Evolutionary conservation across 2,329 filamentous ascomycete genomes (phyloP).

Genomic region (Periconia macrospinosa): DNA sequence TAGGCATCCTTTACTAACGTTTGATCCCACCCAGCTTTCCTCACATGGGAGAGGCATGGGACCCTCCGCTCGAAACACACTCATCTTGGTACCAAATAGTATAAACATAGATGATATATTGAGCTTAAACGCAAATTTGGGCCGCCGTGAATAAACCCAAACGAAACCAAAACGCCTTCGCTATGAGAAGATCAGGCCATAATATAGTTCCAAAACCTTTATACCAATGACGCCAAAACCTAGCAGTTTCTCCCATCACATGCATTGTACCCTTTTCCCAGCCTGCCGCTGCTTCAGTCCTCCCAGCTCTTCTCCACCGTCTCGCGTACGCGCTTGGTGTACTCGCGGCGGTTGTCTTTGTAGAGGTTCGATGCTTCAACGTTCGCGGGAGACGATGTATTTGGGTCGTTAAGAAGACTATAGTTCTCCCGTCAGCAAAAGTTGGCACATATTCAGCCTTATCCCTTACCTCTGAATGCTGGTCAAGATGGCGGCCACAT

Average conservation of each 20-base stretch:
- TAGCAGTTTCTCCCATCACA: constrained; percentile 20
- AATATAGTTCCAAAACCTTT: constrained; percentile 6
- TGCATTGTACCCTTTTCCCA: constrained; percentile 11
- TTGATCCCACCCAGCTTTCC: no score
- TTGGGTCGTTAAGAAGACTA: constrained; percentile 94
- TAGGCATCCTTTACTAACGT: no score
- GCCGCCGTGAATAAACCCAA: constrained; percentile 14
- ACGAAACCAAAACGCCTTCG: constrained; percentile 26
- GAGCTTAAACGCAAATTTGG: background rate
- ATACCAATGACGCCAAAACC: constrained; percentile 13
- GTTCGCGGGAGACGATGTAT: constrained; percentile 97
- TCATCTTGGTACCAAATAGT: background rate
- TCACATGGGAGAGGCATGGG: background rate
- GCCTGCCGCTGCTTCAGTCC: constrained; percentile 56
- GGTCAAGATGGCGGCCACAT: constrained; percentile 94
- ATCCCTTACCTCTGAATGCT: constrained; percentile 85
- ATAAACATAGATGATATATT: background rate
- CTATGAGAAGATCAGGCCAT: constrained; percentile 19
- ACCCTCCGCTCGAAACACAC: background rate
- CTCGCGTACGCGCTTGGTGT: constrained; percentile 90
- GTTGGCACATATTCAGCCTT: background rate
- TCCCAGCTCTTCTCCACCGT: constrained; percentile 99
- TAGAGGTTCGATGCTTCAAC: constrained; percentile 98
- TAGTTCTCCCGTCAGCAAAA: constrained; percentile 15
- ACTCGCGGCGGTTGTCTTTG: constrained; percentile 97